A percentile compares a stretch with the other conserved stretches of the same genome.
These are phyloP conservation scores for Gossypium trilobum DNA, from an alignment of 441 rosid species.

Conservation along the genomic window DNA sequence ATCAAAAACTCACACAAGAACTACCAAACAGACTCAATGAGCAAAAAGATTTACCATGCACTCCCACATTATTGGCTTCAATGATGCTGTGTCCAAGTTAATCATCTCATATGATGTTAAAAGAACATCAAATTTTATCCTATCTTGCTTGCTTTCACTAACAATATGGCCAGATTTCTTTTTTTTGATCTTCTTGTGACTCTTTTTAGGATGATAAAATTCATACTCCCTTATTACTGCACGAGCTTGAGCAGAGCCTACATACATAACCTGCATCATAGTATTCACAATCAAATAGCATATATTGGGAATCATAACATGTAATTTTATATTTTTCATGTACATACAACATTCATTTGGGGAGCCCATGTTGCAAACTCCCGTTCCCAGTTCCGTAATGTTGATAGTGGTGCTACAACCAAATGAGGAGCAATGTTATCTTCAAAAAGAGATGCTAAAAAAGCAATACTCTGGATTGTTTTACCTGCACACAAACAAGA, in stretches of 20 bases:
- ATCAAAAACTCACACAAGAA: conserved; percentile 11
- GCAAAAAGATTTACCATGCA: conserved; percentile 64
- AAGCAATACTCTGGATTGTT: conserved; percentile 97
- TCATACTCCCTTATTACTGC: conserved; percentile 84
- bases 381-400: conserved; percentile 94
- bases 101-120: conserved; percentile 98
- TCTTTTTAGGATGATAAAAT: conserved; percentile 62
- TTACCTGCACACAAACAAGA: conserved; percentile 51
- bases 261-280: conserved; percentile 78
- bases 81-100: conserved; percentile 65
- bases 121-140: conserved; percentile 94
- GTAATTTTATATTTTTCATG: conserved; percentile 8
- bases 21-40: conserved; percentile 14
- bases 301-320: not conserved
- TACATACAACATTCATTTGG: conserved; percentile 91
- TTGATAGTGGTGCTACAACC: conserved; percentile 97
- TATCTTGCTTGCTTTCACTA: conserved; percentile 77
- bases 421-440: conserved; percentile 61
- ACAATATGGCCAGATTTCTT: conserved; percentile 75
- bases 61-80: conserved; percentile 92
- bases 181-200: conserved; percentile 63
- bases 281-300: conserved; percentile 9
- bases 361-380: conserved; percentile 99
- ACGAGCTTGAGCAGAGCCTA: conserved; percentile 84
- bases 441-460: conserved; percentile 81